phyloP scores from a whole-genome alignment of 2,329 filamentous ascomycete genomes.

The Cordyceps cateniannulata region DNA sequence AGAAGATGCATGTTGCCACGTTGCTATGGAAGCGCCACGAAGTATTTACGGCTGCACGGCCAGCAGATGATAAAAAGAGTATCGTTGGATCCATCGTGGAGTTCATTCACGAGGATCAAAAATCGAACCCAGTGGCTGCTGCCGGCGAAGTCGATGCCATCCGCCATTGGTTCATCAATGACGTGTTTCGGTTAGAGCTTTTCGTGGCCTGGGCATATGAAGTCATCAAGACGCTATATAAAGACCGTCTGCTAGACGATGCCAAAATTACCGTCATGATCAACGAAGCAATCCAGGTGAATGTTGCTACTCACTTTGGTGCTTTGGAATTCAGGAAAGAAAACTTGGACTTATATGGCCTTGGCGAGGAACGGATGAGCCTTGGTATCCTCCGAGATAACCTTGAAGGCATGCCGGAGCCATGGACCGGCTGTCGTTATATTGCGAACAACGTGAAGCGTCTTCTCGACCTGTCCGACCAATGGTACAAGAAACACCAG shows the following conservation, averaged over 20 bases:
- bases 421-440: slow-evolving; percentile 74
- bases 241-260: slow-evolving; percentile 52
- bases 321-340: slow-evolving; percentile 68
- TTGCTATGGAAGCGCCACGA: slow-evolving; percentile 80
- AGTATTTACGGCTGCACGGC: slow-evolving; percentile 52
- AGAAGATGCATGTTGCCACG: slow-evolving; percentile 75
- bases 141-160: slow-evolving; percentile 71
- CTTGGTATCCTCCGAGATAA: slow-evolving; percentile 56
- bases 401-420: slow-evolving; percentile 65
- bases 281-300: slow-evolving; percentile 60
- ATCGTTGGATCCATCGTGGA: slow-evolving; percentile 69
- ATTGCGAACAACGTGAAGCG: slow-evolving; percentile 57
- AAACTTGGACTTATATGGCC: slow-evolving; percentile 65
- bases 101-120: slow-evolving; percentile 70
- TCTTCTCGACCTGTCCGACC: slow-evolving; percentile 50
- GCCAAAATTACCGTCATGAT: slow-evolving; percentile 48
- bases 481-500: slow-evolving; percentile 47
- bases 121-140: slow-evolving; percentile 57
- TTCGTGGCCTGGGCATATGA: slow-evolving; percentile 75
- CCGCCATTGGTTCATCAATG: slow-evolving; percentile 79
- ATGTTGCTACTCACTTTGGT: slow-evolving; percentile 47
- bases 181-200: slow-evolving; percentile 64
- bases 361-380: slow-evolving; percentile 59
- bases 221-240: slow-evolving; percentile 66
- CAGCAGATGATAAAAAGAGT: slow-evolving; percentile 57